Percentiles rank a stretch among this genome's conserved stretches.
Conservation (phyloP, 768 basidiomycete genomes). For the Suillus decipiens region DNA sequence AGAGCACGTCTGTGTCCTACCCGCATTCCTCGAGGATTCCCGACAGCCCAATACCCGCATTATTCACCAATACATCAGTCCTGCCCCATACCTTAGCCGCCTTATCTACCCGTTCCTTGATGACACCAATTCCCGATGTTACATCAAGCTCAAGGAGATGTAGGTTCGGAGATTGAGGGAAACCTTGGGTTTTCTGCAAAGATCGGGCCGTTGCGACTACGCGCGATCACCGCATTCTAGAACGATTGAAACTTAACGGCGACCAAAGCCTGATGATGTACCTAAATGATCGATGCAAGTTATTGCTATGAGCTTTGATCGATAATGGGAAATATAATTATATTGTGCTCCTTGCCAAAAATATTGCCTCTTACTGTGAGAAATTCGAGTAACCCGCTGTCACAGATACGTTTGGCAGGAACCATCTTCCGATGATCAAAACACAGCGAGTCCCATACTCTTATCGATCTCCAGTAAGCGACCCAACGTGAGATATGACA, state of each 20-base stretch:
- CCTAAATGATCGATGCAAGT: conserved; percentile 33
- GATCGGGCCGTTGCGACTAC: conserved; percentile 62
- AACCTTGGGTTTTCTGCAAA: conserved; percentile 40
- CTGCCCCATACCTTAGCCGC: conserved; percentile 50
- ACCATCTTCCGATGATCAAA: not conserved
- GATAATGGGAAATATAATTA: too few relatives aligned
- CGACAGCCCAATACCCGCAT: conserved; percentile 52
- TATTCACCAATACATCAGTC: conserved; percentile 66
- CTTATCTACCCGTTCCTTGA: conserved; percentile 44
- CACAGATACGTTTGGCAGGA: not conserved
- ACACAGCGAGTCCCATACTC: not conserved
- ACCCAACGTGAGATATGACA: not conserved
- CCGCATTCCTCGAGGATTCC: conserved; percentile 59
- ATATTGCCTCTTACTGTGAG: not conserved
- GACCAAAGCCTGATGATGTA: conserved; percentile 62
- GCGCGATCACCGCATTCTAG: conserved; percentile 58
- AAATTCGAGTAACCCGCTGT: not conserved
- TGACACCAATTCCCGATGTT: conserved; percentile 41
- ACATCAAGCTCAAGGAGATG: conserved; percentile 53
- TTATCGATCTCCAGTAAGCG: not conserved
- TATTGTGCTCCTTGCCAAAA: too few relatives aligned
- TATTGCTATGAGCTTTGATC: too few relatives aligned
- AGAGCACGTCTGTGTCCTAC: conserved; percentile 33
- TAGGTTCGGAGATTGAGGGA: conserved; percentile 36
- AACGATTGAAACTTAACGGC: conserved; percentile 46